A percentile compares a stretch with the other conserved stretches of the same genome.
Evolutionary conservation across 2,329 filamentous ascomycete genomes (phyloP).

Genomic region (Dothiorella sarmentorum): DNA sequence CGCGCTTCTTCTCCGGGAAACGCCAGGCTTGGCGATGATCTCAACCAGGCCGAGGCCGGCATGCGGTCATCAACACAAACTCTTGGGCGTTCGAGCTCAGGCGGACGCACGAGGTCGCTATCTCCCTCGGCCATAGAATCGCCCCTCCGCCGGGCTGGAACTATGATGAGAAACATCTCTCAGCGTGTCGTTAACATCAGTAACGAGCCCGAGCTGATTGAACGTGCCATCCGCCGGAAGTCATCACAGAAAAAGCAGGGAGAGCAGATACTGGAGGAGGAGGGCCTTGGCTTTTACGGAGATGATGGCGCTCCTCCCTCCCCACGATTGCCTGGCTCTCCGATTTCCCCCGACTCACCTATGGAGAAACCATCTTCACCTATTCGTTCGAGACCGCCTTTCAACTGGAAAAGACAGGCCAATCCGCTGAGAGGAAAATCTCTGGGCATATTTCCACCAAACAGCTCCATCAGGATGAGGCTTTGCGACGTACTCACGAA

Average conservation of each 20-base stretch:
- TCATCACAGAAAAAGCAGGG: conserved; percentile 55
- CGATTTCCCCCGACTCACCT: conserved; percentile 29
- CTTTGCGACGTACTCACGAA: conserved; percentile 84
- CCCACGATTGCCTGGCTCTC: conserved; percentile 4
- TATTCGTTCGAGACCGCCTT: conserved; percentile 23
- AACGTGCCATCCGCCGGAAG: conserved; percentile 65
- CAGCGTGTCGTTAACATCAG: conserved; percentile 97
- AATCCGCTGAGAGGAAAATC: conserved; percentile 88
- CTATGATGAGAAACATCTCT: conserved; percentile 69
- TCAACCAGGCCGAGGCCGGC: conserved; percentile 58
- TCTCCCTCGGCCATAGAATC: conserved; percentile 45
- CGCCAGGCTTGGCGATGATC: conserved; percentile 59
- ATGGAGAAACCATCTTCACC: conserved; percentile 40
- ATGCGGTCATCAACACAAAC: conserved; percentile 30
- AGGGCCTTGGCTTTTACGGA: neutral
- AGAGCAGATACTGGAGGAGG: conserved; percentile 33
- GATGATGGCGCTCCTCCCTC: conserved; percentile 39
- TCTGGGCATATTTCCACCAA: conserved; percentile 76
- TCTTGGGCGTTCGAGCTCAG: conserved; percentile 42
- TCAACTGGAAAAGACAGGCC: conserved; percentile 39
- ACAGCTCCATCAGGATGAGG: conserved; percentile 68
- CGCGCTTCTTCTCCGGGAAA: conserved; percentile 26
- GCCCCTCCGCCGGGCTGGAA: conserved; percentile 48
- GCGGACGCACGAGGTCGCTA: conserved; percentile 41
- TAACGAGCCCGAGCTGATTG: conserved; percentile 81